Base-by-base conservation (phyloP, 768 basidiomycete genomes). In the Trametes maxima region DNA sequence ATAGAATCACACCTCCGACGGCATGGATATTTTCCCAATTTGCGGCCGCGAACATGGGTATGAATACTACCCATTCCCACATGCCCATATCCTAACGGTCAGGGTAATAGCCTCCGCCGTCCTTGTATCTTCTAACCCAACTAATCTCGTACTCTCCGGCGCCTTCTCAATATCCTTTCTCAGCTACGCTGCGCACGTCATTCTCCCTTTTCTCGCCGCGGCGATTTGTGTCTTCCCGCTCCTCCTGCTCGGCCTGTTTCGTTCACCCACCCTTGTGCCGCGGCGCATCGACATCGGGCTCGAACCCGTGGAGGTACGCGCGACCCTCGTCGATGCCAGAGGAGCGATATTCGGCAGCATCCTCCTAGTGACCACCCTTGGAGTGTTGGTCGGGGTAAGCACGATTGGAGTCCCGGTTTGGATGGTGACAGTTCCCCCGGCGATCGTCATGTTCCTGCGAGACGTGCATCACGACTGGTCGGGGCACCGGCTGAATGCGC, bases 71-170 rank as follows among this genome's bases (percentile, higher is more conserved):
- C 3, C 45, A n/a, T 16, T 22, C 48, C 7, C 21, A 24, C 42
- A 3, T 12, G 45, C 24, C 0, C 45, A 14, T n/a, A 22, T 53
- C 45, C 14, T 16, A 11, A 17, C 11, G 17, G 2, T 46, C 58
- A 13, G 21, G 19, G 10, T 44, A n/a, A n/a, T 54, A 75, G 83
- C 81, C 7, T 81, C 79, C 17, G 80, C 79, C 17, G 77, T 84
- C 0, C 76, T 85, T 7, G 92, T 97, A 50, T 88, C 94, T 2
- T 90, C 90, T 0, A 98, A 98, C 70, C 94, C 92, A 1, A 98
- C 96, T 1, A 98, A 98, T 68, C 87, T 97, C 21, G 90, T 98
- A 48, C 85, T 97, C 22, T 90, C 92, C 51, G 93, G 92, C 54
- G 92, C 93, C 0, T 94, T 97, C 71, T 70, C 77, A 4, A 80